Evolutionary conservation across 2,329 filamentous ascomycete species (phyloP), one percentile per base, ranked within the genome.

Genomic region (Ophiostoma perfectum): DNA sequence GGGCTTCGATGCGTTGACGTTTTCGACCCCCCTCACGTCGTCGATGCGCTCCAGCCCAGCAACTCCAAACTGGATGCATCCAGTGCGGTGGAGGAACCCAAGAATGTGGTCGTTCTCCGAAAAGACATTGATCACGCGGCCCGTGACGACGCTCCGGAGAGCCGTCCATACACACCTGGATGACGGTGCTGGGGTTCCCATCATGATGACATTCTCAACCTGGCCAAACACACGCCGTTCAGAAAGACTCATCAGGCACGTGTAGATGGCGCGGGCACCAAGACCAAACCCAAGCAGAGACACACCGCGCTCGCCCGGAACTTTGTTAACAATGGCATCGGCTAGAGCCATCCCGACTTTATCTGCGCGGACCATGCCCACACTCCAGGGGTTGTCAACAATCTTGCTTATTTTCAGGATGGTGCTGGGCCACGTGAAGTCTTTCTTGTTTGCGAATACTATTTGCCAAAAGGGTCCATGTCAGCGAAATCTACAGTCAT

Each of bases 121-220:
- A 76, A 89, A 97, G 3, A 95, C 92, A 73, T 97, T 98, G 75
- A 97, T 84, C n/a, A 97, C 82, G 36, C 93, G 87, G 0, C 93
- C 93, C 55, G 87, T 84, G 4, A 96, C 92, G 2, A 94, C 90
- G 69, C 87, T 89, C 71, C 91, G 88, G 75, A 97, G 84, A 5
- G 87, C 83, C 41, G 90, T 83, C 93, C 94, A 97, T 67, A 91
- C 87, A 7, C 84, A 82, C 2, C 83, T 84, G 36, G 90, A 85
- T 1, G 90, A 87, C 0, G 93, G 92, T 5, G 89, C 88, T 0
- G 94, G 93, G 0, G 90, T 84, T 1, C 94, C 94, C 76, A 97
- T 92, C 67, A 98, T 76, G 39, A 97, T 86, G 1, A 90, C 93
- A 45, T 90, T 92, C 75, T 98, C 94, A 12, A 99, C 82, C 3